Base-by-base conservation (phyloP, 768 basidiomycete species). In the Podaxis carcinomalis region DNA sequence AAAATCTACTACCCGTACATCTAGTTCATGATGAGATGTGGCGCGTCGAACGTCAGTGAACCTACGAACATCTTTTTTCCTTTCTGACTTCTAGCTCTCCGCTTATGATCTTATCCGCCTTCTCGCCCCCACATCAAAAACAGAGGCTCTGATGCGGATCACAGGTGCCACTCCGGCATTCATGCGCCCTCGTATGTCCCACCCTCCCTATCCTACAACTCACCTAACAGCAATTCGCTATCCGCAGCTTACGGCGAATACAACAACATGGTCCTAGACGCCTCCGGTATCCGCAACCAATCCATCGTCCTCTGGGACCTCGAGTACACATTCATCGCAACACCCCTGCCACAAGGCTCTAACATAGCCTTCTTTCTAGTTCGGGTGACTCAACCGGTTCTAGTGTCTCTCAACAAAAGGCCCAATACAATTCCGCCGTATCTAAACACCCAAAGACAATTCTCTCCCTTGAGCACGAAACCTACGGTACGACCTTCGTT, bases 241-340 rank as follows among this genome's bases (percentile, higher is more conserved):
- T 56, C 14, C 51, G 5, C 32, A 78, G 74, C 80, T 3, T 82
- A 76, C 59, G 80, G 80, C 5, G 75, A 68, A 62, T 80, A 78
- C 69, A 81, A 83, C 62, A 67, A 79, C 65, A 71, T 77, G 14
- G 80, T 81, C 10, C 73, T 72, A 4, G 69, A 75, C 65, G 78
- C 69, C 14, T 68, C 78, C 0, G 63, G 50, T n/a, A 54, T 69
- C 28, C 70, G 75, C n/a, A 71, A 72, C 1, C 77, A 79, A 59
- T 72, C 72, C 3, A 28, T 79, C 2, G 74, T 73, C 4, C 66
- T 69, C n/a, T 80, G 78, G 78, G 77, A 74, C 62, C 74, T 75
- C 55, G 75, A 77, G 74, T 75, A 32, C 19, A 16, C 7, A 25
- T 14, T 27, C 19, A n/a, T 13, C 25, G 0, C 10, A 40, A n/a